Percentiles rank a stretch among this genome's conserved stretches.
Conservation (phyloP, 495 filamentous ascomycete species). For the Talaromyces wortmannii region DNA sequence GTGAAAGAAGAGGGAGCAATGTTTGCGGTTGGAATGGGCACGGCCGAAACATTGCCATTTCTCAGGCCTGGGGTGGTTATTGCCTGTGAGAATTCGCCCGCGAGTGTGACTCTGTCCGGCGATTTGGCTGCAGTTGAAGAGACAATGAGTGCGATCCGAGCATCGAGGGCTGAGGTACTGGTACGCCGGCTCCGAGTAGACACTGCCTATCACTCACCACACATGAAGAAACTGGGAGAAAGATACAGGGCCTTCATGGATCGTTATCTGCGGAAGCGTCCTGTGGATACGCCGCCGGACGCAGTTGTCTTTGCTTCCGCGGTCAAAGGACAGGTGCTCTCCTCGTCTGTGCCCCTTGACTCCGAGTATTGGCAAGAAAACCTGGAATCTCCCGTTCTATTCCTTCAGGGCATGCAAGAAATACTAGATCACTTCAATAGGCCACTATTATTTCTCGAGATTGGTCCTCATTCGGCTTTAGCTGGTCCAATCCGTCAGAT, state of each 20-base stretch:
- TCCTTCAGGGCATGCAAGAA: conserved; percentile 13
- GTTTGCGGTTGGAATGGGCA: conserved; percentile 4
- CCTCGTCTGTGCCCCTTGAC: no score
- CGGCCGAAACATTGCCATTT: conserved; percentile 7
- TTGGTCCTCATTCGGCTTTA: conserved; percentile 51
- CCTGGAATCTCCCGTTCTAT: conserved; percentile 27
- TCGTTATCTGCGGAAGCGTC: no score
- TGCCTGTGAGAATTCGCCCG: conserved; percentile 23
- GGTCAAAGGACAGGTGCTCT: not conserved
- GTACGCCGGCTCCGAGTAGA: not conserved
- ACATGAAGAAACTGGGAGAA: no score
- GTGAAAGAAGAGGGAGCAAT: not conserved
- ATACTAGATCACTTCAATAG: not conserved
- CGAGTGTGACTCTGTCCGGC: conserved; percentile 25
- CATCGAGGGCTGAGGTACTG: conserved; percentile 31
- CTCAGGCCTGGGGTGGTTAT: conserved; percentile 13
- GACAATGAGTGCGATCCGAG: conserved; percentile 18
- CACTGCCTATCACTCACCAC: no score
- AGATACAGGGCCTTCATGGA: no score
- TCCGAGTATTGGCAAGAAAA: conserved; percentile 30
- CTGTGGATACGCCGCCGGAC: not conserved
- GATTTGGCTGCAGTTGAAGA: conserved; percentile 27
- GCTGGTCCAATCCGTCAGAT: no score
- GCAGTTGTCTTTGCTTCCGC: not conserved
- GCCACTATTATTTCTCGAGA: conserved; percentile 35